Evolutionary conservation across 371 early-diverging fungal species (phyloP), one percentile per base, ranked within the genome.

Genomic region (Mucor indicus): DNA sequence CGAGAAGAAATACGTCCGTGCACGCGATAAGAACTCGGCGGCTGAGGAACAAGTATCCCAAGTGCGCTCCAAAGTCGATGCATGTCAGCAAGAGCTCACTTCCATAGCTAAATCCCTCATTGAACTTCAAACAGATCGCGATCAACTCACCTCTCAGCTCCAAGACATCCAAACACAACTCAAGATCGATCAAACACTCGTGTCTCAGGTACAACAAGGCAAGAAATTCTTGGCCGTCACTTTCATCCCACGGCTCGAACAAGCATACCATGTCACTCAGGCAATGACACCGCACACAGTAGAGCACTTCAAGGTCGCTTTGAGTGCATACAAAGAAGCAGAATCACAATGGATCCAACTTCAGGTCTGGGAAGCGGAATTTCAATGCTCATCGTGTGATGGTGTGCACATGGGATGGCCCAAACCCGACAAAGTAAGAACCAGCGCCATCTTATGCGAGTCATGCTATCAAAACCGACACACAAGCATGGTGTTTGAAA

Each of bases 401-500:
- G 24, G 30, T 0, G 8, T 33, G 2, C 44, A 49, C 1, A 8
- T 37, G 1, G 71, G 58, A 3, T 75, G 71, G 75, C 67, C 75
- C 10, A 56, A 27, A 12, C 48, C 62, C 7, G 68, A 74, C 29
- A 74, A 74, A 21, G 71, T 74, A 2, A 60, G 60, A 10, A 50
- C 53, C 4, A 40, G 25, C 4, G 51, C 67, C 32, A 32, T 74
- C 0, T 37, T 74, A 24, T 74, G 75, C 46, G 51, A 51, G 6
- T 12, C 48, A 13, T 74, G 75, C 41, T 74, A 70, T 38, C 54
- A 64, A 21, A 62, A 67, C 4, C 32, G 43, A 9, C 56, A 60
- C 1, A 55, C 60, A 12, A 46, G 57, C 13, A 70, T 70, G 75
- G 57, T 74, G 12, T 53, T 63, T 48, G 75, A 74, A 38, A 74